Evolutionary conservation across 2,329 filamentous ascomycete genomes (phyloP).

Genomic region (Colletotrichum salicis): DNA sequence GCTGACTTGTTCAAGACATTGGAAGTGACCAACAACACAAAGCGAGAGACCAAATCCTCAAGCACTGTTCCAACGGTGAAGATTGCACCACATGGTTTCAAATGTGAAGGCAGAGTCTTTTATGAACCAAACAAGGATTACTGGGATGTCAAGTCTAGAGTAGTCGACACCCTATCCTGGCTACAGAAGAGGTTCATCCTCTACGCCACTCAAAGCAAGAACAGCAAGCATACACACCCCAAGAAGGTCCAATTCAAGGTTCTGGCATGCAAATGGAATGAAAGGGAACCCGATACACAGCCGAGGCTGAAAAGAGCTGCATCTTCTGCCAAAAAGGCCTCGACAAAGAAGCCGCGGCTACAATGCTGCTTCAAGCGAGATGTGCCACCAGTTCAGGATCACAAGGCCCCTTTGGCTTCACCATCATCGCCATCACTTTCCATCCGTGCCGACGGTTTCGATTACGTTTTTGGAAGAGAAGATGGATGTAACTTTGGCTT

Average conservation of each 20-base stretch:
- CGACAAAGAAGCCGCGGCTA: slow-evolving; percentile 6
- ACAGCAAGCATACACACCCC: slow-evolving; percentile 46
- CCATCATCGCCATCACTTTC: background rate
- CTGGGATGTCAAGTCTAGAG: slow-evolving; percentile 50
- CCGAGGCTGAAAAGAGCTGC: background rate
- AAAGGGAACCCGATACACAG: background rate
- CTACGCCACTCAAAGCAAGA: slow-evolving; percentile 48
- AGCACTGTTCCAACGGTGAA: background rate
- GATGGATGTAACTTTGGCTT: background rate
- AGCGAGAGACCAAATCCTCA: background rate
- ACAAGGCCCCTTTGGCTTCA: background rate
- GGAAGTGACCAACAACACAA: background rate
- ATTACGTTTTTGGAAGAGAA: background rate
- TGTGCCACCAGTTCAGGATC: background rate
- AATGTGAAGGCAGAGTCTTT: slow-evolving; percentile 43
- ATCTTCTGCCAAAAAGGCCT: background rate
- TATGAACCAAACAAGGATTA: slow-evolving; percentile 46
- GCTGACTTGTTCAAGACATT: background rate
- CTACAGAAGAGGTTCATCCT: slow-evolving; percentile 49
- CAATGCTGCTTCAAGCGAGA: background rate
- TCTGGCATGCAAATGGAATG: slow-evolving; percentile 53
- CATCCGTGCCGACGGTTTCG: background rate
- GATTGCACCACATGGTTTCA: slow-evolving; percentile 34
- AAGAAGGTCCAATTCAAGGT: slow-evolving; percentile 53
- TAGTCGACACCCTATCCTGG: slow-evolving; percentile 51